Base-by-base conservation (phyloP, 345 rosid species). In the Brassica juncea region DNA sequence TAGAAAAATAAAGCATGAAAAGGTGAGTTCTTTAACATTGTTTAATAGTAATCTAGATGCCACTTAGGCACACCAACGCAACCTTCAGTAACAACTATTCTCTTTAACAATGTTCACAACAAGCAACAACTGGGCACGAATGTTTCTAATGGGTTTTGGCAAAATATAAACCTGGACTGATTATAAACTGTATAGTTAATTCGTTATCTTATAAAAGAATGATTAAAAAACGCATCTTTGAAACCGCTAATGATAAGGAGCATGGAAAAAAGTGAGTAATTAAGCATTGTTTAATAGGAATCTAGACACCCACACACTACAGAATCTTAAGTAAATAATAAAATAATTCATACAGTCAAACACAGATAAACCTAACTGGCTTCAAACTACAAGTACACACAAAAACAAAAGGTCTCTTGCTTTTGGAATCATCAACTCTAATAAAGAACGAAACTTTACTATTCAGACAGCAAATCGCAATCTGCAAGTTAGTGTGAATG, bases 231-330 rank as follows among this genome's bases (percentile, higher is more conserved):
- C 19, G 35, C 68, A 65, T 57, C 23, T 30, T 78, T 58, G 64
- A 66, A 15, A 59, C 15, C 6, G n/a, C 34, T 68, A 58, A 73
- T 73, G 69, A 73, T 59, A 68, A 49, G 82, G 69, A 60, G 23
- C 39, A 74, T 68, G 74, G 28, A 79, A 63, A 79, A 63, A 80
- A 62, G 78, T 73, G 66, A 68, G 27, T 61, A 8, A 1, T 37
- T 73, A 10, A 79, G 64, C 60, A 74, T 68, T 67, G 71, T 80
- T 80, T 80, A 80, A 58, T 79, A 67, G 61, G 73, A 78, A 78
- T 44, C 49, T 8, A 65, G 28, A 78, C 12, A 30, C 65, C 35
- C 59, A 30, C 30, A 47, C 73, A 58, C 34, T 15, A 21, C 47
- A 64, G 71, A 77, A 71, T 77, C 76, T 64, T 64, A 16, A 64